Evolutionary conservation across 192 early-diverging fungal genomes (phyloP).

Genomic region (Rhizoclosmatium sp.): DNA sequence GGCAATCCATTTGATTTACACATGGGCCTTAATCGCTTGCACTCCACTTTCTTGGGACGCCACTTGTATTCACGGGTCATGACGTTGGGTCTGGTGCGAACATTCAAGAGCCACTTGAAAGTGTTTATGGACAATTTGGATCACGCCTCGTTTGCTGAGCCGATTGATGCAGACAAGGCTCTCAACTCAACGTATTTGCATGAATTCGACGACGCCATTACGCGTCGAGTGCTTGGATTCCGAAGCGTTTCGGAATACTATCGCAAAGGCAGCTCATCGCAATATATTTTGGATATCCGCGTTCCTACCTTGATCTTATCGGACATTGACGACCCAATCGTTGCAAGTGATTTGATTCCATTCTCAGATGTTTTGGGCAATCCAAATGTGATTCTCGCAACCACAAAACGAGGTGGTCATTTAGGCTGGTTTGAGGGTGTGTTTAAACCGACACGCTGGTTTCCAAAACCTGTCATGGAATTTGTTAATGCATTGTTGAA

Average conservation of each 20-base stretch:
- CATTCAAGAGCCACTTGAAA: constrained; percentile 49
- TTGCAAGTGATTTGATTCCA: constrained; percentile 71
- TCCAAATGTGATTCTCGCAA: constrained; percentile 80
- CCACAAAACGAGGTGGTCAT: constrained; percentile 87
- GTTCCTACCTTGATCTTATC: constrained; percentile 87
- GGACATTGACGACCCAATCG: constrained; percentile 93
- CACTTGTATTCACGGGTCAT: constrained; percentile 68
- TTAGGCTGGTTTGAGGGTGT: constrained; percentile 82
- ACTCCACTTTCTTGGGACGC: constrained; percentile 63
- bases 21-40: constrained; percentile 50
- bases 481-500: constrained; percentile 39
- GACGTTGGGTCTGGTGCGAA: constrained; percentile 60
- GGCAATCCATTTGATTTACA: constrained; percentile 89
- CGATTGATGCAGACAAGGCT: constrained; percentile 63
- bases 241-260: constrained; percentile 82
- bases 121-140: constrained; percentile 37
- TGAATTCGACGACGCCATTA: constrained; percentile 86
- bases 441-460: constrained; percentile 47
- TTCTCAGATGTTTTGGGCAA: constrained; percentile 75
- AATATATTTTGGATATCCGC: constrained; percentile 56
- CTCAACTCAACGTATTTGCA: constrained; percentile 65
- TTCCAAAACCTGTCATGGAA: constrained; percentile 52
- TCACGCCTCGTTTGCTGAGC: constrained; percentile 52
- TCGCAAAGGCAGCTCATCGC: constrained; percentile 48
- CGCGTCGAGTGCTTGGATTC: constrained; percentile 77